Evolutionary conservation across 495 filamentous ascomycete genomes (phyloP), one percentile per base, ranked within the genome.

Genomic region (Podospora bellae-mahoneyi): DNA sequence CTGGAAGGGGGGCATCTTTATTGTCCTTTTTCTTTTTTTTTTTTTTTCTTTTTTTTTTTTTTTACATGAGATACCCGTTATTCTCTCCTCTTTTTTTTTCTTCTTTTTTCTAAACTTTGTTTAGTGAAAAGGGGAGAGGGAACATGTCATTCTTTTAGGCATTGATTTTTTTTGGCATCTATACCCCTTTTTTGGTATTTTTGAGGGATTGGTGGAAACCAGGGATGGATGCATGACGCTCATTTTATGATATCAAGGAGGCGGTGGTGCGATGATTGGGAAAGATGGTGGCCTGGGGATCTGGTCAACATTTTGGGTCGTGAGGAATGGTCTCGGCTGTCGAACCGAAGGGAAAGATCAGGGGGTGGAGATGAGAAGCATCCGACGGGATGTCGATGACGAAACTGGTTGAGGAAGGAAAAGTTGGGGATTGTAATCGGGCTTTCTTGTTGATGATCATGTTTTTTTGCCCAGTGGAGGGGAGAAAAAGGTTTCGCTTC

Each of bases 61-160:
- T 58, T 0, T 10, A 20, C 23, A 20, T 20, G 23, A 58, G 55
- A 58, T 58, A 58, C 55, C 55, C 55, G 23, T 58, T 48, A 0
- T 13, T 48, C 39, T 48, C n/a, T 58, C n/a, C n/a, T 13, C 6
- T 23, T 23, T 23, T 23, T 20, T 23, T 23, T 0, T 13, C 15
- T 1, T 15, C 5, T 18, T 56, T 56, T 15, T 18, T 16, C 19
- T 56, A 15, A 7, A 19, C 15, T 58, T 19, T 5, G 18, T 58
- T 26, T 26, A 4, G 55, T 26, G n/a, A 58, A 32, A 7, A 7
- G 23, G 55, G 55, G n/a, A 19, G 55, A 26, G 23, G n/a, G 55
- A 58, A 20, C 55, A 20, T 58, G 55, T 58, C 55, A 58, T 26
- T 58, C 55, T 7, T 58, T 58, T 48, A 48, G 39, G 39, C 39